Percentiles rank a stretch among this genome's conserved stretches.
phyloP scores from a whole-genome alignment of 305 asterid genomes.

The Plantago coronopus region DNA sequence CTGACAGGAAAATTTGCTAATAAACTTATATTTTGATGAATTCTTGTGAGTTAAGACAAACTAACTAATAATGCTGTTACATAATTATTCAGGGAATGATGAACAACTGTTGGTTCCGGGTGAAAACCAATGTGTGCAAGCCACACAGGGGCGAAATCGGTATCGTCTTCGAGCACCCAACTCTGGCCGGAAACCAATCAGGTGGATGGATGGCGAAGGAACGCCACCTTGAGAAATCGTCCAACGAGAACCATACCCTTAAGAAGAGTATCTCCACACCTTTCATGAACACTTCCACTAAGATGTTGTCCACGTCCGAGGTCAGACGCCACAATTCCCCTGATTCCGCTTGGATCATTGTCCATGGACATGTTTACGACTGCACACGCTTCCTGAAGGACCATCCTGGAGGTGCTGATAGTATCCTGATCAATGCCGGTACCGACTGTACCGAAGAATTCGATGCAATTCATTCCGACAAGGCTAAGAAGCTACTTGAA shows the following conservation, averaged over 20 bases:
- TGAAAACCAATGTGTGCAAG: conserved; percentile 71
- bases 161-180: conserved; percentile 88
- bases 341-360: conserved; percentile 84
- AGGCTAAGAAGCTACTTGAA: conserved; percentile 69
- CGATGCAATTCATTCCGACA: conserved; percentile 83
- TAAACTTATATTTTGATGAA: neutral
- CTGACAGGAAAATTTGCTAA: neutral
- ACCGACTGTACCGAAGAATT: conserved; percentile 89
- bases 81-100: conserved; percentile 73
- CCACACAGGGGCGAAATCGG: conserved; percentile 82
- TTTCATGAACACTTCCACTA: conserved; percentile 71
- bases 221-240: conserved; percentile 53
- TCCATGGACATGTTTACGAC: conserved; percentile 84
- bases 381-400: conserved; percentile 68
- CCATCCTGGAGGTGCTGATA: conserved; percentile 90
- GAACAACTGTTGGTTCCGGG: conserved; percentile 95
- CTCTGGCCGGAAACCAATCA: conserved; percentile 73
- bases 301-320: conserved; percentile 55
- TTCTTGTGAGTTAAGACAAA: neutral
- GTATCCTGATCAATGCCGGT: conserved; percentile 87
- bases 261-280: conserved; percentile 81
- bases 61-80: neutral
- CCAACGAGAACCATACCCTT: conserved; percentile 37
- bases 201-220: conserved; percentile 99
- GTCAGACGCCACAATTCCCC: conserved; percentile 63